Evolutionary conservation across 2,329 filamentous ascomycete genomes (phyloP).

Genomic region (Talaromyces sp.): DNA sequence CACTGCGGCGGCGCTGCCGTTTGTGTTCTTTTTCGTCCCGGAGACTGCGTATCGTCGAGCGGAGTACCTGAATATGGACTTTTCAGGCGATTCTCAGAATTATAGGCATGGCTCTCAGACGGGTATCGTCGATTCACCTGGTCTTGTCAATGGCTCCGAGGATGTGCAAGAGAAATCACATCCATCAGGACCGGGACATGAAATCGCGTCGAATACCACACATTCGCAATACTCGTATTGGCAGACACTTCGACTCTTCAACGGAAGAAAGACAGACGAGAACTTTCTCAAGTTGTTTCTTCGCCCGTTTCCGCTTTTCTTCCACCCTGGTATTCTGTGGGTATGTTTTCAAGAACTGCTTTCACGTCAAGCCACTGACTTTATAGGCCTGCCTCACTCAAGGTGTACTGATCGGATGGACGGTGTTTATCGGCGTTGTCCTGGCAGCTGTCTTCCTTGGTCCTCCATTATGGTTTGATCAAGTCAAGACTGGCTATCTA

Average conservation of each 20-base stretch:
- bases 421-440: constrained; percentile 83
- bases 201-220: neutral
- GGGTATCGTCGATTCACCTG: constrained; percentile 11
- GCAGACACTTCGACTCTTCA: constrained; percentile 66
- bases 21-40: constrained; percentile 74
- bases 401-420: constrained; percentile 91
- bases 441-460: constrained; percentile 78
- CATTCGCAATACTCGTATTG: constrained; percentile 43
- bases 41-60: constrained; percentile 77
- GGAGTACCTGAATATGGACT: constrained; percentile 66
- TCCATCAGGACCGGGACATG: neutral
- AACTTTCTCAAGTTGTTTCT: constrained; percentile 62
- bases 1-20: constrained; percentile 63
- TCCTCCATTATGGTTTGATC: constrained; percentile 75
- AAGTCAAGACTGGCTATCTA: constrained; percentile 78
- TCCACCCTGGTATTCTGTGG: constrained; percentile 85
- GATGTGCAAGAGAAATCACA: neutral
- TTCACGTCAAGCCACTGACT: constrained; percentile 1
- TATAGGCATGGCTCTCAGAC: constrained; percentile 7
- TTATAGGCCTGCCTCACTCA: constrained; percentile 66
- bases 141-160: neutral
- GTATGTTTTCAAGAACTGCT: constrained; percentile 23
- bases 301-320: constrained; percentile 75
- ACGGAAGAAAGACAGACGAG: constrained; percentile 77
- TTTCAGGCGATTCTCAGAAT: constrained; percentile 40